Evolutionary conservation across 257 asterid species (phyloP).

Genomic region (Capsicum pubescens): DNA sequence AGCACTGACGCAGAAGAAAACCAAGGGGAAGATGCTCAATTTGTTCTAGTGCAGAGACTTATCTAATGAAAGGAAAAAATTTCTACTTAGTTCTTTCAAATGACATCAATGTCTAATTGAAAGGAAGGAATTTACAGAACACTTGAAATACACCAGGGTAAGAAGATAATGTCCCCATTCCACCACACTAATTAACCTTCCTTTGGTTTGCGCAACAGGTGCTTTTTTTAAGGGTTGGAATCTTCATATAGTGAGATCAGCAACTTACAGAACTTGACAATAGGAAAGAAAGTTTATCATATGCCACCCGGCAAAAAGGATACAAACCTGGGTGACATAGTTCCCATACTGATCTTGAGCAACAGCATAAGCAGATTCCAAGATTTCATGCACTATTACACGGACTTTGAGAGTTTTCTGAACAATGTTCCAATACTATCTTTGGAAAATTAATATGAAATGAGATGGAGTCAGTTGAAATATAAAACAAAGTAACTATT

Average conservation of each 20-base stretch:
- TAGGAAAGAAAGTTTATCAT: background rate
- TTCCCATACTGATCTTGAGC: slow-evolving; percentile 94
- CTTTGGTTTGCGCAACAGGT: slow-evolving; percentile 4
- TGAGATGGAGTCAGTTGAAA: background rate
- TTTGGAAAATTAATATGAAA: slow-evolving; percentile 40
- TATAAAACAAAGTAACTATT: background rate
- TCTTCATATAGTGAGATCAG: background rate
- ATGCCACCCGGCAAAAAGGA: background rate
- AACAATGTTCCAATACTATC: slow-evolving; percentile 89
- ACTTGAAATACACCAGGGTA: background rate
- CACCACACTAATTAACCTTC: slow-evolving; percentile 8
- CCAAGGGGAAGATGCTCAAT: background rate
- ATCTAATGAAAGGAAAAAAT: background rate
- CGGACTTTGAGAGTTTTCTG: slow-evolving; percentile 62
- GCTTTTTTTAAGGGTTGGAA: slow-evolving; percentile 12
- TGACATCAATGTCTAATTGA: background rate
- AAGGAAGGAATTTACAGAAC: slow-evolving; percentile 10
- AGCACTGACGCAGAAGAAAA: background rate
- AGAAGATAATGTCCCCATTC: slow-evolving; percentile 1
- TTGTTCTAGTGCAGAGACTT: background rate
- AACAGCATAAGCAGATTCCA: slow-evolving; percentile 72
- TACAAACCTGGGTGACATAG: slow-evolving; percentile 78
- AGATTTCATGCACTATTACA: slow-evolving; percentile 84
- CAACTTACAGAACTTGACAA: background rate
- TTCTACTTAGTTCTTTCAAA: background rate